Percentiles rank a stretch among this genome's conserved stretches.
Conservation (phyloP, 2,329 filamentous ascomycete genomes). For the Pseudogymnoascus verrucosus region DNA sequence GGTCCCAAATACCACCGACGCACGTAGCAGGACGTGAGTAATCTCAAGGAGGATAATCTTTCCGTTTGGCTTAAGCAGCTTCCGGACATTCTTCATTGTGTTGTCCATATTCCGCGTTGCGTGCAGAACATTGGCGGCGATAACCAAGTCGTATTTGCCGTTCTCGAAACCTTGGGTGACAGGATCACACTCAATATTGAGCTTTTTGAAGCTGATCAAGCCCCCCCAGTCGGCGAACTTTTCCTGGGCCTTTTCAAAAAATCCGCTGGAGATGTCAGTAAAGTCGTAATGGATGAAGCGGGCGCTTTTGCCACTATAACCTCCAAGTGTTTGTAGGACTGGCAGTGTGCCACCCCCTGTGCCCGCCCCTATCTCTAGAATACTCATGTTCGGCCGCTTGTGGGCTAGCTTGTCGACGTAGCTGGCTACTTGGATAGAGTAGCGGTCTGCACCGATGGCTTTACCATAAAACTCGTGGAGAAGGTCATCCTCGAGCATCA, state of each 20-base stretch:
- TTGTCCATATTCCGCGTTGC: slow-evolving; percentile 19
- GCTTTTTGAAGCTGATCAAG: slow-evolving; percentile 25
- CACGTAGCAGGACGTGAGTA: slow-evolving; percentile 17
- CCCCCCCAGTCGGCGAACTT: background rate
- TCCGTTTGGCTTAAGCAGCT: slow-evolving; percentile 24
- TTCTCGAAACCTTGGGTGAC: slow-evolving; percentile 18
- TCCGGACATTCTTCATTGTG: slow-evolving; percentile 22
- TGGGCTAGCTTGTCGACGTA: slow-evolving; percentile 16
- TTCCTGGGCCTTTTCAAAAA: slow-evolving; percentile 27
- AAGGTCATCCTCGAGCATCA: background rate
- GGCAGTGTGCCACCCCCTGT: slow-evolving; percentile 29
- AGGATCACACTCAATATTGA: slow-evolving; percentile 15
- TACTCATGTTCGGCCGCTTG: slow-evolving; percentile 27
- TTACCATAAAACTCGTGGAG: background rate
- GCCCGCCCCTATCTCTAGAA: slow-evolving; percentile 36
- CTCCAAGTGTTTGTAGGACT: slow-evolving; percentile 10
- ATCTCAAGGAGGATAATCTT: slow-evolving; percentile 27
- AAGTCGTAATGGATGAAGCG: slow-evolving; percentile 2
- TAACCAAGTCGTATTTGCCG: slow-evolving; percentile 19
- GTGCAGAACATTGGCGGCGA: slow-evolving; percentile 22
- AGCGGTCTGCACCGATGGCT: background rate
- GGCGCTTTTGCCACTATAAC: slow-evolving; percentile 7
- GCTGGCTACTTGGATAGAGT: background rate
- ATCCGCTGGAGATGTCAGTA: slow-evolving; percentile 17
- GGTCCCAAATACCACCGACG: slow-evolving; percentile 19